Base-by-base conservation (phyloP, 768 basidiomycete species). In the Phlebiopsis gigantea region DNA sequence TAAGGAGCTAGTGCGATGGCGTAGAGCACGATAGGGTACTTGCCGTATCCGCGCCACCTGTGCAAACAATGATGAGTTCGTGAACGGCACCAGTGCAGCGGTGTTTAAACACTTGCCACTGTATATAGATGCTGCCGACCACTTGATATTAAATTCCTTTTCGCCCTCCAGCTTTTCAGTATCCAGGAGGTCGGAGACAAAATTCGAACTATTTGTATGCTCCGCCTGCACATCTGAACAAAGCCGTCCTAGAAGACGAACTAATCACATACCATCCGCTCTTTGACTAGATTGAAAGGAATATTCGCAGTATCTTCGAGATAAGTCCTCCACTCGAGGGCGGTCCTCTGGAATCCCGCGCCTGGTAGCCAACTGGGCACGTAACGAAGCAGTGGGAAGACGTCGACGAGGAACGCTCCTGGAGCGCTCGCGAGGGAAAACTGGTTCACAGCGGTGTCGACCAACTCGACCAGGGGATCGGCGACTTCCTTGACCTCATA, bases 61-160 rank as follows among this genome's bases (percentile, higher is more conserved):
- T n/a, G n/a, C n/a, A n/a, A n/a, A n/a, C n/a, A n/a, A 70, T 57
- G 2, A 51, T 4, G 34, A 17, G 34, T 39, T 39, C 34, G 34
- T 9, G 34, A 39, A 39, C n/a, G n/a, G 15, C 42, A 41, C 24
- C 21, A 47, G 39, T 7, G n/a, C n/a, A n/a, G 8, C 8, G 29
- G 15, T 57, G 68, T 31, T 12, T 17, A 46, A 51, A 44, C 8
- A n/a, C 60, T 26, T 29, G 61, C 64, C 62, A 22, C 61, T 55
- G 22, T 65, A 63, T 30, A 68, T 41, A 7, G 69, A 66, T 14
- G 61, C 56, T 19, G 69, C 75, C 39, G 84, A 80, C 82, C 85
- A 86, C 66, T 85, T 88, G 57, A 88, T 72, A 58, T 82, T 78
- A 50, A 77, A 70, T 57, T 87, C 84, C 57, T 85, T 83, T 57